phyloP scores from a whole-genome alignment of 2,329 filamentous ascomycete species.

The Cladosporium sp. region DNA sequence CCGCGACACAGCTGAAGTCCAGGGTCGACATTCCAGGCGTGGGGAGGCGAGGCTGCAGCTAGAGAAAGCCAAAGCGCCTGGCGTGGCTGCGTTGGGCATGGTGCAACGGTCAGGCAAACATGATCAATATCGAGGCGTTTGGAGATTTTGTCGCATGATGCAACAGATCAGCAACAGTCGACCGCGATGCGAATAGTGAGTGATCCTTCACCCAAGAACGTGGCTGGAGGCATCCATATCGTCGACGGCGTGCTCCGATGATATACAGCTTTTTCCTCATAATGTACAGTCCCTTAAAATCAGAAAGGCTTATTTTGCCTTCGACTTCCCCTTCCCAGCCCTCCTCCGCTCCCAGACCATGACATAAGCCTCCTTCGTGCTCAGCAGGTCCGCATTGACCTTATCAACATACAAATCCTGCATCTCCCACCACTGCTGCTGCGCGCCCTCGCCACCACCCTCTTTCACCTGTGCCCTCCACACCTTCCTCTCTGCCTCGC shows the following conservation, averaged over 20 bases:
- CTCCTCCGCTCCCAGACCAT: constrained; percentile 90
- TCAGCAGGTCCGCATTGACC: constrained; percentile 80
- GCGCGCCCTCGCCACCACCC: constrained; percentile 47
- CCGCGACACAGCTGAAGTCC: neutral
- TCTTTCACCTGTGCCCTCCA: constrained; percentile 92
- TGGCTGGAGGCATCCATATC: too few species aligned
- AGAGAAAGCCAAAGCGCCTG: too few species aligned
- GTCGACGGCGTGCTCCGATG: too few species aligned
- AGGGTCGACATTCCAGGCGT: constrained; percentile 4
- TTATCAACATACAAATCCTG: constrained; percentile 92
- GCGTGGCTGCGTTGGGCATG: too few species aligned
- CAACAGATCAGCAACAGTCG: too few species aligned
- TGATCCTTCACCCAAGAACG: too few species aligned
- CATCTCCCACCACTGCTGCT: constrained; percentile 83
- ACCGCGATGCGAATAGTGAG: too few species aligned
- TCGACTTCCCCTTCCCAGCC: constrained; percentile 17
- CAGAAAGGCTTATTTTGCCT: neutral
- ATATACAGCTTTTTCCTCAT: too few species aligned
- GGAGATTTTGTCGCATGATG: too few species aligned
- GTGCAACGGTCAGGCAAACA: too few species aligned
- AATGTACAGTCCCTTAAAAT: too few species aligned
- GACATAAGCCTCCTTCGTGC: constrained; percentile 88
- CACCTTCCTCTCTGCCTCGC: constrained; percentile 83
- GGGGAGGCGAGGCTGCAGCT: neutral
- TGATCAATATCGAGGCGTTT: too few species aligned